Conservation (phyloP, 768 basidiomycete genomes). For the Cantharellus cinnabarinus region DNA sequence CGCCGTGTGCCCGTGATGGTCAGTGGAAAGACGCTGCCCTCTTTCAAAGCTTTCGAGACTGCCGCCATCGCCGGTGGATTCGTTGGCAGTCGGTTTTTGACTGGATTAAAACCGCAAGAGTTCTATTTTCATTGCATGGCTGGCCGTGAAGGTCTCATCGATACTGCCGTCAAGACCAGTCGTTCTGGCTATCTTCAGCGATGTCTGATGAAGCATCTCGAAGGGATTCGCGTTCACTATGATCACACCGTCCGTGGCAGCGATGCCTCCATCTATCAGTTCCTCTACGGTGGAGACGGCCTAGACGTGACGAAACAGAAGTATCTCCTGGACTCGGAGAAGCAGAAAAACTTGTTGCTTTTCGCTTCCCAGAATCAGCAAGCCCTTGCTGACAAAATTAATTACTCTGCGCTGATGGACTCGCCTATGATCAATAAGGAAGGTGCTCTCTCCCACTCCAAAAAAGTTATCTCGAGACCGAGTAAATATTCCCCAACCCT, state of each 20-base stretch:
- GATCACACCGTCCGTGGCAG: conserved; percentile 95
- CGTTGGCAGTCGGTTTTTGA: conserved; percentile 94
- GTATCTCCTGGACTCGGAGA: conserved; percentile 35
- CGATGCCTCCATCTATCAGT: conserved; percentile 85
- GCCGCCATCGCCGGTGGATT: conserved; percentile 95
- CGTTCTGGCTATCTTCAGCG: conserved; percentile 96
- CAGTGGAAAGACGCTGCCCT: conserved; percentile 92
- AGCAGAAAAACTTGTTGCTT: conserved; percentile 40
- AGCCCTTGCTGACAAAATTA: conserved; percentile 52
- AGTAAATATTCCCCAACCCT: conserved; percentile 48
- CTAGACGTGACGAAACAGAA: conserved; percentile 96
- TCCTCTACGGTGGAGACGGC: conserved; percentile 90
- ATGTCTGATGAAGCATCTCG: conserved; percentile 95
- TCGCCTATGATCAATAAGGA: conserved; percentile 39
- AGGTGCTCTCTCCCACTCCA: conserved; percentile 61
- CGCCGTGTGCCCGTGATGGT: conserved; percentile 99
- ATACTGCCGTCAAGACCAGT: conserved; percentile 96
- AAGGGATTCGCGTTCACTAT: conserved; percentile 91
- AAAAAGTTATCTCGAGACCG: conserved; percentile 57
- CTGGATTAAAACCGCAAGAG: conserved; percentile 93
- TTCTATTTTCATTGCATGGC: conserved; percentile 99
- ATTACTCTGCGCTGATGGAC: conserved; percentile 29
- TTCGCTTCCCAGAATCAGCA: conserved; percentile 76
- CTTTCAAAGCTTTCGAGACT: conserved; percentile 95
- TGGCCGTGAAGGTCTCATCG: conserved; percentile 94